Evolutionary conservation across 1,139 yeast species (phyloP).

Genomic region (Blastobotrys elegans): DNA sequence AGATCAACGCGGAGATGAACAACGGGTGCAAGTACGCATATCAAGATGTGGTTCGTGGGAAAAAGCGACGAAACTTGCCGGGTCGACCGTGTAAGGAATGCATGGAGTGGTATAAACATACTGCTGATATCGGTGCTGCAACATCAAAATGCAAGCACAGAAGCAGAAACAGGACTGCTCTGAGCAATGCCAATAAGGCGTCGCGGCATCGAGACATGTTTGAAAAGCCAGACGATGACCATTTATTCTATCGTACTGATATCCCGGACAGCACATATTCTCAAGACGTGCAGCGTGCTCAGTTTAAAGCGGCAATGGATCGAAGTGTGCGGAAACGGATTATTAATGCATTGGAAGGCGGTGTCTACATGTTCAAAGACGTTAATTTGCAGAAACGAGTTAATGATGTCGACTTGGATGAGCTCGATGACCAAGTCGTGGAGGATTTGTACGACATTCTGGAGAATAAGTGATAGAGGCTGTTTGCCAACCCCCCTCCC

Average conservation of each 20-base stretch:
- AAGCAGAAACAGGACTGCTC: constrained; percentile 1
- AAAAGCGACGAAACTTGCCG: constrained; percentile 24
- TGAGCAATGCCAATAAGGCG: constrained; percentile 17
- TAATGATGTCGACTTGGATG: constrained; percentile 1
- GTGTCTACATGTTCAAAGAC: constrained; percentile 25
- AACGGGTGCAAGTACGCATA: constrained; percentile 24
- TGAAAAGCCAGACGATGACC: constrained; percentile 11
- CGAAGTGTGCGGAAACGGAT: constrained; percentile 20
- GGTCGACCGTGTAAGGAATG: constrained; percentile 29
- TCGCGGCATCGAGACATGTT: constrained; percentile 28
- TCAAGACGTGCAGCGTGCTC: constrained; percentile 19
- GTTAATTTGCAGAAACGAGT: constrained; percentile 13
- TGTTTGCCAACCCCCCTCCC: too few species aligned
- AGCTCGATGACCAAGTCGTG: not conserved
- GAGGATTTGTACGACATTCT: constrained; percentile 4
- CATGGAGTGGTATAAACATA: constrained; percentile 24
- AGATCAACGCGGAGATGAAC: constrained; percentile 23
- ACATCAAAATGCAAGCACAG: constrained; percentile 18
- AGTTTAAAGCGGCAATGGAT: constrained; percentile 15
- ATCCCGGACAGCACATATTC: constrained; percentile 23
- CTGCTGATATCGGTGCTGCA: constrained; percentile 14
- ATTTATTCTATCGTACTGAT: not conserved
- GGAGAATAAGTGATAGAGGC: too few species aligned
- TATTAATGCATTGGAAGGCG: constrained; percentile 21
- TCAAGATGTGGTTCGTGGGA: constrained; percentile 26